Percentiles rank a stretch among this genome's conserved stretches.
Conservation (phyloP, 345 rosid genomes). For the Acer campestre region DNA sequence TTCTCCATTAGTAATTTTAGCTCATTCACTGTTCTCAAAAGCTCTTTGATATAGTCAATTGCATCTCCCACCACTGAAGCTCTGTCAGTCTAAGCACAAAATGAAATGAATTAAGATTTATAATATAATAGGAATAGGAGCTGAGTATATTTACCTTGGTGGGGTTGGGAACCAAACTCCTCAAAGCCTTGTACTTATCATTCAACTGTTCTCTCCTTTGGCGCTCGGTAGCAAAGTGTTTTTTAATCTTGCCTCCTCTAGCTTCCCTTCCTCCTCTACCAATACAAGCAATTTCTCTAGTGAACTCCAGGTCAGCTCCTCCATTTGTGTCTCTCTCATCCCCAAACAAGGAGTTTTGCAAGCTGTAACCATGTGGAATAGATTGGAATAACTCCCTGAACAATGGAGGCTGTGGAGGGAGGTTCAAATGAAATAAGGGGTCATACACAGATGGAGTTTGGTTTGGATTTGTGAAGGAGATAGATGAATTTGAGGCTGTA, state of each 20-base stretch:
- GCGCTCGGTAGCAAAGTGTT: slow-evolving; percentile 65
- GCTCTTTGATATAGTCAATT: slow-evolving; percentile 70
- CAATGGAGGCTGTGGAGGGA: slow-evolving; percentile 64
- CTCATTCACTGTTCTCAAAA: slow-evolving; percentile 64
- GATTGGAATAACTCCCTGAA: slow-evolving; percentile 45
- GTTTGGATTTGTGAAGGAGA: slow-evolving; percentile 34
- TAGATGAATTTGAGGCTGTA: slow-evolving; percentile 44
- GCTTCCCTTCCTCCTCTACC: slow-evolving; percentile 46
- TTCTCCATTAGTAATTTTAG: slow-evolving; percentile 75
- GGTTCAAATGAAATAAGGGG: slow-evolving; percentile 54
- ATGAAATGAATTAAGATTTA: background rate
- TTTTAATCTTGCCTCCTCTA: slow-evolving; percentile 41
- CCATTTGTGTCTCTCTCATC: slow-evolving; percentile 31
- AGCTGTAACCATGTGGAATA: slow-evolving; percentile 37
- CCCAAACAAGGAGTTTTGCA: slow-evolving; percentile 42
- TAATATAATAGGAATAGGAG: too few relatives aligned
- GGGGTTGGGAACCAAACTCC: slow-evolving; percentile 67
- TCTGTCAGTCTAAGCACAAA: slow-evolving; percentile 54
- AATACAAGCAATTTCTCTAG: slow-evolving; percentile 42
- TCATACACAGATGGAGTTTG: slow-evolving; percentile 37
- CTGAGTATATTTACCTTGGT: slow-evolving; percentile 49
- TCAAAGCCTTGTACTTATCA: slow-evolving; percentile 56
- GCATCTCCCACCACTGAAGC: slow-evolving; percentile 88
- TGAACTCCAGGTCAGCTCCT: slow-evolving; percentile 44
- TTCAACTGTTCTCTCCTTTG: slow-evolving; percentile 70